Conservation (phyloP, 495 filamentous ascomycete genomes). For the Podospora comata region DNA sequence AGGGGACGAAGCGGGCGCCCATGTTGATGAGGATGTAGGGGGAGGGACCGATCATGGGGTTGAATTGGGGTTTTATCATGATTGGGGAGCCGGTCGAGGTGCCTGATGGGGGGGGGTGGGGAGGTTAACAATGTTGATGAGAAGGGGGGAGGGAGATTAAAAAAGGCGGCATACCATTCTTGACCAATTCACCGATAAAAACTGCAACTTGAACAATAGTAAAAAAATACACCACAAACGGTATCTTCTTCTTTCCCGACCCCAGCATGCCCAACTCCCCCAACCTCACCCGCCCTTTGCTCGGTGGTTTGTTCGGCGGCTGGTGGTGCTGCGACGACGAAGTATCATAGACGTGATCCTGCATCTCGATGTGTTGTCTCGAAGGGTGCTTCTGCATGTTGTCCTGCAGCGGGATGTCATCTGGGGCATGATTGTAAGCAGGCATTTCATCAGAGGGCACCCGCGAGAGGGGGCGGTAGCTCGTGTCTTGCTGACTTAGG, state of each 20-base stretch:
- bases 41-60: constrained; percentile 95
- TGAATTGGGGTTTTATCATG: constrained; percentile 79
- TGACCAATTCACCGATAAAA: constrained; percentile 87
- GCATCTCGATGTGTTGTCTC: constrained; percentile 42
- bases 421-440: constrained; percentile 46
- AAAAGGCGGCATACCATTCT: constrained; percentile 60
- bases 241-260: constrained; percentile 55
- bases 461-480: constrained; percentile 53
- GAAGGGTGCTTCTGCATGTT: constrained; percentile 30
- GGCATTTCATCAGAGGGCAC: constrained; percentile 35
- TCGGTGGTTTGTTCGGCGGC: background rate
- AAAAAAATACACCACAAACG: constrained; percentile 80
- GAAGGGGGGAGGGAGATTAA: background rate
- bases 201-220: constrained; percentile 74
- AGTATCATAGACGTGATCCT: constrained; percentile 52
- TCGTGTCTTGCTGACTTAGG: constrained; percentile 49
- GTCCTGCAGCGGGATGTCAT: constrained; percentile 66
- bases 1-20: constrained; percentile 88
- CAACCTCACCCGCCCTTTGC: constrained; percentile 39
- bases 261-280: constrained; percentile 50
- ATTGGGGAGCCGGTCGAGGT: constrained; percentile 73
- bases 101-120: constrained; percentile 30
- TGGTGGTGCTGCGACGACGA: constrained; percentile 21
- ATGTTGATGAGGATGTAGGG: constrained; percentile 90
- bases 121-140: constrained; percentile 37